Conservation (phyloP, 1,284 basidiomycete genomes). For the Ceratobasidium sp. region DNA sequence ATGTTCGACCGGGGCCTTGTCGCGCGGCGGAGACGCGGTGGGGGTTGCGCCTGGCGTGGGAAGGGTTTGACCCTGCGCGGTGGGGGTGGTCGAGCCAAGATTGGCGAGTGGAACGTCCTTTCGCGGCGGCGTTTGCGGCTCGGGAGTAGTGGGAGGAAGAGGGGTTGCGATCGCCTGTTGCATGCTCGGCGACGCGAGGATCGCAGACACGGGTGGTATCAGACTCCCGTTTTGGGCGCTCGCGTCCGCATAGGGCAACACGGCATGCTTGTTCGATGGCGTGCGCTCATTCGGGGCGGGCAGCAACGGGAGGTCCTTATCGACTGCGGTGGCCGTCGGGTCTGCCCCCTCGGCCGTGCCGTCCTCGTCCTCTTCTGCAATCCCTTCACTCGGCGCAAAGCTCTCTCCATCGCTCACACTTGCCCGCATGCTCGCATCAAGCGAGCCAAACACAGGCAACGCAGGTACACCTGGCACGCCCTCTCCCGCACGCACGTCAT, state of each 20-base stretch:
- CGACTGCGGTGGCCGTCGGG: not conserved
- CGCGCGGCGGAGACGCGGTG: slow-evolving; percentile 17
- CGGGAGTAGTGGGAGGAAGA: slow-evolving; percentile 26
- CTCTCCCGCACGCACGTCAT: slow-evolving; percentile 46
- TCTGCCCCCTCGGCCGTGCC: slow-evolving; percentile 17
- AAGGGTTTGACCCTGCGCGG: slow-evolving; percentile 28
- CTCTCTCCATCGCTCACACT: slow-evolving; percentile 31
- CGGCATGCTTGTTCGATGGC: slow-evolving; percentile 20
- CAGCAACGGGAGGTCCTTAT: slow-evolving; percentile 37
- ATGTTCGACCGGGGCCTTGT: slow-evolving; percentile 27
- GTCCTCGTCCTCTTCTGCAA: slow-evolving; percentile 41
- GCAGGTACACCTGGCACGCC: slow-evolving; percentile 39
- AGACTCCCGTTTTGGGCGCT: slow-evolving; percentile 8
- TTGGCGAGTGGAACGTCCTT: slow-evolving; percentile 15
- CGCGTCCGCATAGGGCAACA: slow-evolving; percentile 15
- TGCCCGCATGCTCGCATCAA: slow-evolving; percentile 17
- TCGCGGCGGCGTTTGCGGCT: slow-evolving; percentile 25
- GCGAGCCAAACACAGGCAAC: not conserved
- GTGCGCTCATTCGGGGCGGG: slow-evolving; percentile 22
- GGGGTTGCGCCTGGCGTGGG: slow-evolving; percentile 32
- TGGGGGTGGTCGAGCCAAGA: slow-evolving; percentile 13
- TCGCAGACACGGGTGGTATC: slow-evolving; percentile 31
- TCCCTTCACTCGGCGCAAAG: slow-evolving; percentile 32
- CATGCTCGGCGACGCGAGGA: slow-evolving; percentile 38
- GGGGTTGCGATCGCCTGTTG: slow-evolving; percentile 40